Evolutionary conservation across 83 land plant species (phyloP).

Genomic region (Picea abies): DNA sequence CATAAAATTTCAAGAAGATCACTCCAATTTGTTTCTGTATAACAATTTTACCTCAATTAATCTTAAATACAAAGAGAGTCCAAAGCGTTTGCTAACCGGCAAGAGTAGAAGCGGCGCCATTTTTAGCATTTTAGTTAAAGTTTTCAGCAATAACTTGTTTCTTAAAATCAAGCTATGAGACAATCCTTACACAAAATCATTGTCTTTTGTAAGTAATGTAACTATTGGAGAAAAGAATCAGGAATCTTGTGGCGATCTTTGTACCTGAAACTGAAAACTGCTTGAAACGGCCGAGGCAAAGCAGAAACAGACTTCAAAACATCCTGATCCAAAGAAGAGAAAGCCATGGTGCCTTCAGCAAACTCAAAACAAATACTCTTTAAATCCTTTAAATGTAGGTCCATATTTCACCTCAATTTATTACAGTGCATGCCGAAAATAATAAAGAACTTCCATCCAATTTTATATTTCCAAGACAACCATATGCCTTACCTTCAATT

Average conservation of each 20-base stretch:
- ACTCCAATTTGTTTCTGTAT: not conserved
- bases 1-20: too few relatives aligned
- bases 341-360: not conserved
- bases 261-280: conserved; percentile 67
- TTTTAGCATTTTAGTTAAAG: too few relatives aligned
- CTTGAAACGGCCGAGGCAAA: conserved; percentile 49
- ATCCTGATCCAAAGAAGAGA: conserved; percentile 42
- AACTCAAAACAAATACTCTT: too few relatives aligned
- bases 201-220: not conserved
- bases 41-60: not conserved
- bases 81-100: not conserved
- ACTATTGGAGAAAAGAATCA: not conserved
- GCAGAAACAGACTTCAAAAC: conserved; percentile 40
- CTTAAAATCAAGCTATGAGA: not conserved
- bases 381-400: too few relatives aligned
- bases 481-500: too few relatives aligned
- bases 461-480: too few relatives aligned
- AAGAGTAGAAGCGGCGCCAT: too few relatives aligned
- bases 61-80: not conserved
- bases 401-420: too few relatives aligned
- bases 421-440: too few relatives aligned
- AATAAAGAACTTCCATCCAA: too few relatives aligned
- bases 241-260: not conserved
- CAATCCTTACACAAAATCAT: not conserved
- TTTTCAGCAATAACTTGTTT: not conserved